Base-by-base conservation (phyloP, 2,329 filamentous ascomycete genomes). In the Endoconidiophora laricicola region DNA sequence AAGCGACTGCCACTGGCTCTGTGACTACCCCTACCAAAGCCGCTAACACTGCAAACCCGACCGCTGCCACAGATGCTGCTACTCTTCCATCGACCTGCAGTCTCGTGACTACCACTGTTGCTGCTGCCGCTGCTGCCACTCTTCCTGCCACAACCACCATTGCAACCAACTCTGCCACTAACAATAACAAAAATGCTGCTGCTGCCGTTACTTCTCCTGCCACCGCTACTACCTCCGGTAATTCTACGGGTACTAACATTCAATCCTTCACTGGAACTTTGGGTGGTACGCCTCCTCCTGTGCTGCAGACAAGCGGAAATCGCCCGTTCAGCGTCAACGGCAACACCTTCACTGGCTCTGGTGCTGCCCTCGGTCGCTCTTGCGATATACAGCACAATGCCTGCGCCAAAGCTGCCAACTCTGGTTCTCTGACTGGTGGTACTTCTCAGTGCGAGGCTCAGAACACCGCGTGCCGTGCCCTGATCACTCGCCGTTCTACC, bases 301-400 rank as follows among this genome's bases (percentile, higher is more conserved):
- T 72, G 23, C 55, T 63, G 56, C 62, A 63, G 2, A 59, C 60
- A 3, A 59, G 61, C 26, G 56, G 60, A 7, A 42, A 33, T 22
- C 65, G 66, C 14, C 69, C 69, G 48, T 74, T 73, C 59, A 63
- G 60, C 45, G 77, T 77, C 55, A 77, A 71, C 50, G 70, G 68
- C 14, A 69, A 69, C 49, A 74, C 68, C 54, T 80, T 79, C 60
- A 64, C 70, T 4, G 67, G 67, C 55, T 56, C 59, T 7, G 65
- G 62, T 42, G 69, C 67, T 36, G 70, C 70, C 7, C 58, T 70
- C 52, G 63, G 66, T 60, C 68, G 70, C 23, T 69, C 69, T 9
- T 73, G 70, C 58, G 66, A 69, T 52, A 63, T 71, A 37, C 69
- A 72, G 61, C 66, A 72, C 61, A 72, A 72, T 59, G 63, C 65